Base-by-base conservation (phyloP, 73 alveolate genomes). In the Stentor coeruleus region DNA sequence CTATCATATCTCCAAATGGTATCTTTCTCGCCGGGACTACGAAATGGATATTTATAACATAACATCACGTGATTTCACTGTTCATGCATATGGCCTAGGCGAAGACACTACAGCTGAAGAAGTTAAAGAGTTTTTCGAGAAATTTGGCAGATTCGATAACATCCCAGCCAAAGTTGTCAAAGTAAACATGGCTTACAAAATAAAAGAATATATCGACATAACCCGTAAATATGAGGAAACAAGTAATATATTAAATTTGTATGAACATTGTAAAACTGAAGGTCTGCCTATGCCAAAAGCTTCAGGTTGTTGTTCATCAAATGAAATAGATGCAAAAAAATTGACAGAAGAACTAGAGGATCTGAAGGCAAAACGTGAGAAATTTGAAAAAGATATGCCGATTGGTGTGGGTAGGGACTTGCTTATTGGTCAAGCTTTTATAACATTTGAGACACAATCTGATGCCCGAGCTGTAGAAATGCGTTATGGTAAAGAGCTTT, bases 391-490 rank as follows among this genome's bases (percentile, higher is more conserved):
- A 75, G 72, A 75, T 6, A 6, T 49, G 6, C 66, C 66, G 28
- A 20, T 20, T 11, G 66, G 66, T 49, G 66, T 49, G 28, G 15
- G 35, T 1, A 75, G 38, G 26, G 74, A 37, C 3, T 39, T 39
- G 28, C 72, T 39, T 0, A 75, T 38, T 20, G 83, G 83, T 14
- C n/a, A 75, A 75, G 83, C 83, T n/a, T 75, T 75, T 2, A 39
- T 75, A 1, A 75, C 83, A 36, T 75, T 75, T 75, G 74, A 75
- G 0, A 39, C 59, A 28, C 72, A 75, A 33, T 14, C 14, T 20
- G 83, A 75, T 20, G 83, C 72, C 38, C 26, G 83, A 38, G 2
- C 58, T 37, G 83, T 75, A 0, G 83, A 20, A 38, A n/a, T 14
- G 58, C 33, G 38, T 37, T 75, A 39, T 38, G 59, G 74, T 1